Base-by-base conservation (phyloP, 2,329 filamentous ascomycete species). In the Xylaria multiplex region DNA sequence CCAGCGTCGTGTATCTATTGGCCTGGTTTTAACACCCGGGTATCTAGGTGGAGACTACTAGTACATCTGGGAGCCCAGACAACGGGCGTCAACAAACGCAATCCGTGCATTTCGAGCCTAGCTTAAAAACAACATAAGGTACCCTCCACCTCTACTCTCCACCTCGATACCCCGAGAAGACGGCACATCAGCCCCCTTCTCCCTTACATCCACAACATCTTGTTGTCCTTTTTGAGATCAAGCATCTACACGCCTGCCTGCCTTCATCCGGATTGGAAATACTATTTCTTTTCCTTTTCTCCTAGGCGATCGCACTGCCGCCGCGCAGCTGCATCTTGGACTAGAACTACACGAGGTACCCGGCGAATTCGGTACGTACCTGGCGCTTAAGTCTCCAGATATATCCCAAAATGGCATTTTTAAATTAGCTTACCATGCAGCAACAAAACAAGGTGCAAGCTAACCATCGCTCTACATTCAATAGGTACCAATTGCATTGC, bases 61-160 rank as follows among this genome's bases (percentile, higher is more conserved):
- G 22, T 19, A 27, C 22, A 35, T 32, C 43, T 40, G 27, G 62
- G 61, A 55, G 64, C 59, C 66, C 59, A 55, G 63, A 57, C 66
- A 66, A 68, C 66, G 42, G 54, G 16, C 53, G 35, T 68, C 59
- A 68, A 65, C 58, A 65, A 62, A 60, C 58, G 19, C 35, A 19
- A 45, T 19, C 46, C 59, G 32, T 63, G 48, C 54, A 59, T 59
- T 55, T 52, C 46, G 46, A 19, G 22, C 13, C 45, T 46, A 42
- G n/a, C 52, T 46, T 60, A 61, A 64, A 67, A 67, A 66, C 49
- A 59, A 58, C 30, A 40, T 45, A 54, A 45, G 22, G 49, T n/a
- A 42, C 22, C 43, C 46, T 59, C 35, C 16, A 22, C 24, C 27
- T 61, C 49, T 13, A 7, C n/a, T 14, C 19, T 30, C 42, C 14